phyloP scores from a whole-genome alignment of 331 rosid species.

The Prunus yedoensis region DNA sequence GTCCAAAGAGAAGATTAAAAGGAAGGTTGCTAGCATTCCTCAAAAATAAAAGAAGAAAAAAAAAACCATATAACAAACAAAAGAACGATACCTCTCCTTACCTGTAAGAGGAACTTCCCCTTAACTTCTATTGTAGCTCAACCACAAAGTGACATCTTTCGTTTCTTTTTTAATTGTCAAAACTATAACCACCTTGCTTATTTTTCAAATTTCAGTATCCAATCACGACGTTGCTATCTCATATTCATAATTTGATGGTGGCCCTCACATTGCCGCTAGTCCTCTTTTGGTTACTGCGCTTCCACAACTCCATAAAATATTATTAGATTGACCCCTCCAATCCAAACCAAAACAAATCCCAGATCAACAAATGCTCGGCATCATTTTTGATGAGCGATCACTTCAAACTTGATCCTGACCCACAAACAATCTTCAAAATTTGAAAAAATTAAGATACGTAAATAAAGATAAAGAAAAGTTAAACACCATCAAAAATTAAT shows the following conservation, averaged over 20 bases:
- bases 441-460: not conserved
- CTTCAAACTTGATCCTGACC: not conserved
- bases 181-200: not conserved
- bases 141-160: too few relatives aligned
- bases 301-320: conserved; percentile 13
- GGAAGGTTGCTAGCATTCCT: too few relatives aligned
- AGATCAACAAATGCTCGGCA: not conserved
- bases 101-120: too few relatives aligned
- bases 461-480: not conserved
- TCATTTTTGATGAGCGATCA: not conserved
- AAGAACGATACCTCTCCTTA: too few relatives aligned
- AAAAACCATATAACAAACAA: too few relatives aligned
- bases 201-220: conserved; percentile 3
- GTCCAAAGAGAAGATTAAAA: too few relatives aligned
- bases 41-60: too few relatives aligned
- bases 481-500: not conserved
- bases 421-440: not conserved
- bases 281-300: not conserved
- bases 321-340: not conserved
- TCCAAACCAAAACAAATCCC: not conserved
- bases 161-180: too few relatives aligned
- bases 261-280: not conserved
- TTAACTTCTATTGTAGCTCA: too few relatives aligned
- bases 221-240: conserved; percentile 3
- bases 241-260: conserved; percentile 8